These are phyloP conservation scores for Craterostigma plantagineum DNA, from an alignment of 257 asterid species.

Conservation along the genomic window DNA sequence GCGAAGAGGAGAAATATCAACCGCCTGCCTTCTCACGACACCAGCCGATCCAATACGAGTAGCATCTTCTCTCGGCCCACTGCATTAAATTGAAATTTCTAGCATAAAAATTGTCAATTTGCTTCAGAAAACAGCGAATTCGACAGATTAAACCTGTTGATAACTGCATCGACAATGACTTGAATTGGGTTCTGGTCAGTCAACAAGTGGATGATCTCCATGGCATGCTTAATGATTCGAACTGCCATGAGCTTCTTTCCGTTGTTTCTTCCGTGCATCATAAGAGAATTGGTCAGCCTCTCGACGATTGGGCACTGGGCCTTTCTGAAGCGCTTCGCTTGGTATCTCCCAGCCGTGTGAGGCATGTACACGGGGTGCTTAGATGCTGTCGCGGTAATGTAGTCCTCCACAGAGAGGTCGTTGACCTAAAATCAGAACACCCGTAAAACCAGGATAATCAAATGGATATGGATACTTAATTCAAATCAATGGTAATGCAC, in stretches of 20 bases:
- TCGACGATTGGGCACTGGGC: slow-evolving; percentile 81
- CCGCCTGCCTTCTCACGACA: slow-evolving; percentile 40
- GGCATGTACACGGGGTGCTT: slow-evolving; percentile 51
- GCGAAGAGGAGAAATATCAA: slow-evolving; percentile 42
- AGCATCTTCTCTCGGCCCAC: slow-evolving; percentile 38
- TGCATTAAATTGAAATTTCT: neutral
- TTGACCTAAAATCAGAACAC: slow-evolving; percentile 6
- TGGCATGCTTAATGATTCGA: slow-evolving; percentile 35
- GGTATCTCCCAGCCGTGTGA: slow-evolving; percentile 82
- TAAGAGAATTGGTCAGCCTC: slow-evolving; percentile 49
- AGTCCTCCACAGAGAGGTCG: slow-evolving; percentile 45
- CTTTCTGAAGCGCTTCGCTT: slow-evolving; percentile 61
- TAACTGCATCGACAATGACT: slow-evolving; percentile 38
- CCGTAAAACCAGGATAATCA: neutral
- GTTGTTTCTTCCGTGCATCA: slow-evolving; percentile 44
- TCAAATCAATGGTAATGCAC: no score
- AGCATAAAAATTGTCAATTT: no score
- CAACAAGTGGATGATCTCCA: slow-evolving; percentile 47
- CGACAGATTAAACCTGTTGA: slow-evolving; percentile 21
- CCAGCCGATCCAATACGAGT: slow-evolving; percentile 45
- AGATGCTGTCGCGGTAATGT: slow-evolving; percentile 59
- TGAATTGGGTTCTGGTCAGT: slow-evolving; percentile 38
- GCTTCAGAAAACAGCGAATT: no score
- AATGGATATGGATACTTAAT: neutral
- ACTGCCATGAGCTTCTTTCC: slow-evolving; percentile 45